phyloP scores from a whole-genome alignment of 225 moss, liverwort and hornwort species.

The Takakia lepidozioides region DNA sequence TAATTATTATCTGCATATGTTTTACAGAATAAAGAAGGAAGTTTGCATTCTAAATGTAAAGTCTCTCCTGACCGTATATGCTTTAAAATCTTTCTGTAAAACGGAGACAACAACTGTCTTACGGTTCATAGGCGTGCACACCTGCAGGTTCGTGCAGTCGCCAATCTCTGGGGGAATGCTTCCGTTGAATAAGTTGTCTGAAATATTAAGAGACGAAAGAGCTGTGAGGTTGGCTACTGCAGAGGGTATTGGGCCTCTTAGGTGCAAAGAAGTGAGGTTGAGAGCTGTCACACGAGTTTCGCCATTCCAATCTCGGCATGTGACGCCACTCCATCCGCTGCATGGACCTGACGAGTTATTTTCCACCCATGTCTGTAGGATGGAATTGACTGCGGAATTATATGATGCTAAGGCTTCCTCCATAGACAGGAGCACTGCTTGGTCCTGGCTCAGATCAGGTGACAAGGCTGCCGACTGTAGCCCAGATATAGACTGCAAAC shows the following conservation, averaged over 20 bases:
- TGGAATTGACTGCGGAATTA: slow-evolving; percentile 8
- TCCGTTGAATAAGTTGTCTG: slow-evolving; percentile 43
- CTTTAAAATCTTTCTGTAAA: not conserved
- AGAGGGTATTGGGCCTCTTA: slow-evolving; percentile 29
- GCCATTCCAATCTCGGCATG: slow-evolving; percentile 19
- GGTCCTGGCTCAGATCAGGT: slow-evolving; percentile 1
- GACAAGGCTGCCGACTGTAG: not conserved
- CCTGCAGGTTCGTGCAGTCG: slow-evolving; percentile 39
- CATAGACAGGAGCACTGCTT: slow-evolving; percentile 11
- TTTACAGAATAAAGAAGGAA: not conserved
- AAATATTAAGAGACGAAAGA: slow-evolving; percentile 27
- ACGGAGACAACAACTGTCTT: not conserved
- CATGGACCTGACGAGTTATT: slow-evolving; percentile 16
- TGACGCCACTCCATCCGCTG: slow-evolving; percentile 26
- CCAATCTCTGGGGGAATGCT: slow-evolving; percentile 54
- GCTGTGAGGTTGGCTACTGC: slow-evolving; percentile 23
- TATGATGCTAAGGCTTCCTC: slow-evolving; percentile 10
- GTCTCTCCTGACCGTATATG: not conserved
- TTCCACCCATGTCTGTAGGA: slow-evolving; percentile 7
- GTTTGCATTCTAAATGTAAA: not conserved
- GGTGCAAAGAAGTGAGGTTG: slow-evolving; percentile 18
- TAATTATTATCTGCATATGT: not conserved
- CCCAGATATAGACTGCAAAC: slow-evolving; percentile 1
- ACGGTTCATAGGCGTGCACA: slow-evolving; percentile 9
- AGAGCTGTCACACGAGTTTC: slow-evolving; percentile 10